Base-by-base conservation (phyloP, 2,329 filamentous ascomycete genomes). In the Xylariaceae sp. region DNA sequence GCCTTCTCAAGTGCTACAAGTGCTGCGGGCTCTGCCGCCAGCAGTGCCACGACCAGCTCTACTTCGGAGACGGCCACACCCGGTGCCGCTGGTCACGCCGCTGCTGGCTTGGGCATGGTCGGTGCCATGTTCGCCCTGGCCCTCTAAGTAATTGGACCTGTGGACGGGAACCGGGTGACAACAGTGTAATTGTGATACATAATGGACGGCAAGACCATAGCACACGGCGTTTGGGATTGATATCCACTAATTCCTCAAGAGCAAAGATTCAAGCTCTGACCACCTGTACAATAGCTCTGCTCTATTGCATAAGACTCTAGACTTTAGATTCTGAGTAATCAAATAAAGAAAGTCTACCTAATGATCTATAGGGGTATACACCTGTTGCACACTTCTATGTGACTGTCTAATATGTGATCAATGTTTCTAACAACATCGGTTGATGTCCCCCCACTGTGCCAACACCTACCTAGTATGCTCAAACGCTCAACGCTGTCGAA, bases 91-190 rank as follows among this genome's bases (percentile, higher is more conserved):
- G 49, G 47, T 42, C 63, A 59, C 18, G 53, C 60, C 39, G 57
- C 49, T 11, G 58, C 58, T 12, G 61, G 63, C 32, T 55, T 63
- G 38, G 65, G 63, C n/a, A 54, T 68, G 27, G 60, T 62, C n/a
- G 63, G 59, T 27, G 58, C 62, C 17, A 51, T 63, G 15, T 61
- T 62, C 47, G 67, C 61, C 18, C 35, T 66, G 5, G 67, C 62
- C 39, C 55, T 71, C 39, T 70, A 62, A 61, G 48, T 39, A 3
- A 9, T 22, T 30, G 12, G 18, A 39, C 9, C 5, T 1, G 11
- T 1, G 2, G n/a, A 7, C 14, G 11, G 30, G 30, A 11, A 14
- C 17, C 17, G 12, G 1, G 12, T 2, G 1, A 30, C 11, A 15
- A 36, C 10, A 10, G 10, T 36, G 33, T 12, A 15, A 15, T 14